Evolutionary conservation across 179 eudicot species (phyloP), one percentile per base, ranked within the genome.

Genomic region (Corrigiola litoralis): DNA sequence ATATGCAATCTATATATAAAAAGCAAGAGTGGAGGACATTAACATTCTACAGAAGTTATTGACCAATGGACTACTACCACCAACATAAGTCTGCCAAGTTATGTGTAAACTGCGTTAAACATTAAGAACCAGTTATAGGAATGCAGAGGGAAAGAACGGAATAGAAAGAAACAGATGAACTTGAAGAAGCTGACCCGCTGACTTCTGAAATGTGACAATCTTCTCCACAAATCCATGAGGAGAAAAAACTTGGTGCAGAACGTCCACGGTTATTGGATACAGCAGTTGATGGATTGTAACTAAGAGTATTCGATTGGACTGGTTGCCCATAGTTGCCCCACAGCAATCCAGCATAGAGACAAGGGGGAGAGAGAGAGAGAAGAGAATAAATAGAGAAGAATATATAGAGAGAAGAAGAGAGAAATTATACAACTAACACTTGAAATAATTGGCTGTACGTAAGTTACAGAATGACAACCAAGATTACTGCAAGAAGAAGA

Each of bases 211-310:
- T 28, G 80, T 75, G 79, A 79, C 79, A 63, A 79, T 71, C 80
- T 79, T 79, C 80, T 75, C 80, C 62, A 79, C 80, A 61, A 72
- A 64, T 75, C 82, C 82, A 71, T 79, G 75, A 57, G 80, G 65
- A 83, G 96, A 88, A 82, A 91, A 89, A 27, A 91, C 97, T 91
- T 91, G 97, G 78, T 91, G 96, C 87, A 91, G 91, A 86, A 92
- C 96, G 85, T 92, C 97, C 87, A 92, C 97, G 24, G 90, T 89
- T 71, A 92, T 92, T 66, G 95, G 97, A 69, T 92, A 92, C 57
- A 81, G 85, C 92, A 89, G 78, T 77, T 89, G 97, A 80, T 92
- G 96, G 52, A 92, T 83, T 45, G 97, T 89, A 80, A 87, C 95
- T 84, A 92, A 85, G 74, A 92, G 88, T 78, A 92, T 92, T 83